A percentile compares a stretch with the other conserved stretches of the same genome.
Conservation (phyloP, 225 moss, liverwort and hornwort genomes). For the Marchantia polymorpha region DNA sequence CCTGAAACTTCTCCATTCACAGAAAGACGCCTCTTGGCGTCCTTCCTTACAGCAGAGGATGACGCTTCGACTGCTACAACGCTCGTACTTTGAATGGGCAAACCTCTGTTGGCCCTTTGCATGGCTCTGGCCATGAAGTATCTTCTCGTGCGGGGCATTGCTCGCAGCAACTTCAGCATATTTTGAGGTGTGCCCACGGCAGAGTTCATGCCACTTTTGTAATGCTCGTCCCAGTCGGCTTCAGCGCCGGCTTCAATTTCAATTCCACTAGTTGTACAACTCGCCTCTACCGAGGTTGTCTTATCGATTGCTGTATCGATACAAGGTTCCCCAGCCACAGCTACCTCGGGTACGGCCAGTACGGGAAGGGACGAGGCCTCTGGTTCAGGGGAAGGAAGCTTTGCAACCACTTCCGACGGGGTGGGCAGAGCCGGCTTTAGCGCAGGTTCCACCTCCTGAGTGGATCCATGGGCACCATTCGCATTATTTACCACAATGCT, state of each 20-base stretch:
- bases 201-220: constrained; percentile 53
- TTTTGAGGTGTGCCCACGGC: constrained; percentile 46
- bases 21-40: constrained; percentile 32
- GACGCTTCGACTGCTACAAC: constrained; percentile 11
- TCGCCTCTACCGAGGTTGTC: constrained; percentile 36
- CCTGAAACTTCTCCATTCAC: constrained; percentile 19
- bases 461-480: constrained; percentile 13
- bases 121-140: constrained; percentile 74
- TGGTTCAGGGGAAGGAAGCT: constrained; percentile 6
- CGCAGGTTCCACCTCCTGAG: not conserved
- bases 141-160: constrained; percentile 79
- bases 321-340: not conserved
- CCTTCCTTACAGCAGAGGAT: constrained; percentile 17
- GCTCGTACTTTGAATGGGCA: constrained; percentile 39
- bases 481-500: not conserved
- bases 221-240: constrained; percentile 69
- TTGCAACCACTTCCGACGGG: not conserved
- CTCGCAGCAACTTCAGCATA: constrained; percentile 67
- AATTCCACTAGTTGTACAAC: constrained; percentile 59
- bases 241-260: constrained; percentile 23
- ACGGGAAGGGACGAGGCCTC: not conserved
- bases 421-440: not conserved
- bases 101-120: constrained; percentile 54
- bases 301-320: constrained; percentile 12
- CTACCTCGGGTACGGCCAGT: not conserved